Percentiles rank a stretch among this genome's conserved stretches.
These are phyloP conservation scores for Puccinia triticina DNA, from an alignment of 1,284 basidiomycete species.

Conservation along the genomic window DNA sequence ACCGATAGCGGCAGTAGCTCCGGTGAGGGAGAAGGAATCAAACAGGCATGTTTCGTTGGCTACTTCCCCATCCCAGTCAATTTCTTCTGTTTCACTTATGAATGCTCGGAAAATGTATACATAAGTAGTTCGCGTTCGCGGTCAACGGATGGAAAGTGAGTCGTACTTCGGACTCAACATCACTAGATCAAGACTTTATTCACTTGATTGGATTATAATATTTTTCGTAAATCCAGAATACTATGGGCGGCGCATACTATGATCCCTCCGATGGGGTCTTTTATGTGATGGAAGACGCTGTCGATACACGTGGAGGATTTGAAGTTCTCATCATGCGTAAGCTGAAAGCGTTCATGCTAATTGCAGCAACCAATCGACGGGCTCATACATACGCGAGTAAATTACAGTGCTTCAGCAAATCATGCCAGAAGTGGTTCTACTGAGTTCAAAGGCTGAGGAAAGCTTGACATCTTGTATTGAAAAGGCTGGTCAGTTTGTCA, in stretches of 20 bases:
- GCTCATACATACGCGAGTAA: neutral
- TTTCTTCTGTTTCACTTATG: neutral
- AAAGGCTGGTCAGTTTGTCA: slow-evolving; percentile 32
- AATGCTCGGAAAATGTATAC: neutral
- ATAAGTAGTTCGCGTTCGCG: slow-evolving; percentile 40
- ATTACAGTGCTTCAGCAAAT: slow-evolving; percentile 33
- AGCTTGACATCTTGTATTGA: slow-evolving; percentile 26
- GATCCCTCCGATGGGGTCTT: slow-evolving; percentile 26
- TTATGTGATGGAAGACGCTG: slow-evolving; percentile 46
- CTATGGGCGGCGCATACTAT: slow-evolving; percentile 43
- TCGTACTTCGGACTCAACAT: neutral
- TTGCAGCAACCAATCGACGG: neutral
- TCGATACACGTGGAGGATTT: slow-evolving; percentile 32
- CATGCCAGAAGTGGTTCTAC: slow-evolving; percentile 32
- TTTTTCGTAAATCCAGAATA: slow-evolving; percentile 19
- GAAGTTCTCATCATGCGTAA: slow-evolving; percentile 44
- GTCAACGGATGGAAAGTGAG: slow-evolving; percentile 37
- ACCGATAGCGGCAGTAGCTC: neutral
- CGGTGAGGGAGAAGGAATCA: slow-evolving; percentile 4
- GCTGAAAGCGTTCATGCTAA: neutral
- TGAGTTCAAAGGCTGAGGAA: slow-evolving; percentile 48
- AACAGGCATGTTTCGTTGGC: neutral
- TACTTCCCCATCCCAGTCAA: neutral
- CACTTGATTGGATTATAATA: neutral
- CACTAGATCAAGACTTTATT: neutral